These are phyloP conservation scores for Ilex paraguariensis DNA, from an alignment of 305 asterid genomes.

Conservation along the genomic window DNA sequence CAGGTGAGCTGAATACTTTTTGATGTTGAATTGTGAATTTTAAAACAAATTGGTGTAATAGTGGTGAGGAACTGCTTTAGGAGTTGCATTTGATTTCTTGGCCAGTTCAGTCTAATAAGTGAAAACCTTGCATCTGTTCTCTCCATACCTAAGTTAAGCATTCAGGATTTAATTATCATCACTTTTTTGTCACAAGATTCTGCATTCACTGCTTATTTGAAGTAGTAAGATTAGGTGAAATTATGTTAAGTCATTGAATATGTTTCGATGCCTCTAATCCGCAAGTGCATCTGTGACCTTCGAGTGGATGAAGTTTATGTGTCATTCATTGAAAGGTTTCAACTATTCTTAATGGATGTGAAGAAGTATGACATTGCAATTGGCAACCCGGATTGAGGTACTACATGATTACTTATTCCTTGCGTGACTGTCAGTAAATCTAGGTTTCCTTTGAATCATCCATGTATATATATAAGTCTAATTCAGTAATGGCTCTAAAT, in stretches of 20 bases:
- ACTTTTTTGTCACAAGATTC: no score
- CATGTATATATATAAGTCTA: no score
- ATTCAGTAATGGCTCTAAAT: no score
- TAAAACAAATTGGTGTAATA: conserved; percentile 15
- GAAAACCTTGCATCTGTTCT: neutral
- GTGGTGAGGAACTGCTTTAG: conserved; percentile 23
- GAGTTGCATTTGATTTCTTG: conserved; percentile 64
- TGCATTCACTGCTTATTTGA: no score
- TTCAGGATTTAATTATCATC: no score
- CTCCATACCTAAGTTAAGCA: no score
- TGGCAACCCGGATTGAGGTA: conserved; percentile 60
- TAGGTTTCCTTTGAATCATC: neutral
- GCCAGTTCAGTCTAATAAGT: conserved; percentile 73
- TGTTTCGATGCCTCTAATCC: neutral
- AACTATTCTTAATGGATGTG: neutral
- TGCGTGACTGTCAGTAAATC: neutral
- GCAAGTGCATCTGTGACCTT: neutral
- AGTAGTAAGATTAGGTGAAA: no score
- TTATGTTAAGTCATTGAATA: no score
- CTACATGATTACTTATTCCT: neutral
- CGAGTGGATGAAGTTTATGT: neutral
- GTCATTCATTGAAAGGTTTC: neutral
- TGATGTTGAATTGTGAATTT: neutral
- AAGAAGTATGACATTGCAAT: neutral
- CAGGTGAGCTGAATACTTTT: conserved; percentile 29